phyloP scores from a whole-genome alignment of 257 asterid species.

The Primulina eburnea region DNA sequence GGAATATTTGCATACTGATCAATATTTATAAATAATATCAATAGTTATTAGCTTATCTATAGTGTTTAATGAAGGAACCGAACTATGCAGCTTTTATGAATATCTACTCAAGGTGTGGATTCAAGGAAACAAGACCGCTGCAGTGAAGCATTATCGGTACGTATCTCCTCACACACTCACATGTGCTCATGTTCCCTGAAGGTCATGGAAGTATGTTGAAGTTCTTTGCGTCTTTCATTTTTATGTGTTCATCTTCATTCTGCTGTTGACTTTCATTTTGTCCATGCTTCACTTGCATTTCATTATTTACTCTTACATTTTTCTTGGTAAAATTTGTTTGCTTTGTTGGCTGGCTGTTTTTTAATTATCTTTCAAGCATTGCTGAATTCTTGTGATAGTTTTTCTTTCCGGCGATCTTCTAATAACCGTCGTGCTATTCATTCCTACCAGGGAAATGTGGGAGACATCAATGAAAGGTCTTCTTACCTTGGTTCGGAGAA shows the following conservation, averaged over 20 bases:
- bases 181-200: not conserved
- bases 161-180: conserved; percentile 19
- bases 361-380: not conserved
- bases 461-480: conserved; percentile 97
- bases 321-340: not conserved
- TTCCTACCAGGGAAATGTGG: conserved; percentile 88
- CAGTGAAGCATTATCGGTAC: conserved; percentile 89
- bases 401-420: conserved; percentile 22
- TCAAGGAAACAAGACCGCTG: conserved; percentile 85
- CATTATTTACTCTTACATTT: not conserved
- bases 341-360: not conserved
- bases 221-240: conserved; percentile 16
- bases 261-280: not conserved
- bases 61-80: conserved; percentile 23
- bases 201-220: not conserved
- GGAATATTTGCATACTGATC: conserved; percentile 10
- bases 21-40: conserved; percentile 9
- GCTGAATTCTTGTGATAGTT: not conserved
- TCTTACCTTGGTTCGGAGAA: conserved; percentile 88
- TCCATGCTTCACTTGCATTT: not conserved
- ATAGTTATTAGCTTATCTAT: conserved; percentile 21
- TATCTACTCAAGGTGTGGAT: conserved; percentile 98
- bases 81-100: conserved; percentile 81
- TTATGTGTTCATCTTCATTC: conserved; percentile 13
- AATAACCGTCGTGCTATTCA: conserved; percentile 13